Conservation (phyloP, 176 grass and related monocot genomes). For the Metroxylon sagu region DNA sequence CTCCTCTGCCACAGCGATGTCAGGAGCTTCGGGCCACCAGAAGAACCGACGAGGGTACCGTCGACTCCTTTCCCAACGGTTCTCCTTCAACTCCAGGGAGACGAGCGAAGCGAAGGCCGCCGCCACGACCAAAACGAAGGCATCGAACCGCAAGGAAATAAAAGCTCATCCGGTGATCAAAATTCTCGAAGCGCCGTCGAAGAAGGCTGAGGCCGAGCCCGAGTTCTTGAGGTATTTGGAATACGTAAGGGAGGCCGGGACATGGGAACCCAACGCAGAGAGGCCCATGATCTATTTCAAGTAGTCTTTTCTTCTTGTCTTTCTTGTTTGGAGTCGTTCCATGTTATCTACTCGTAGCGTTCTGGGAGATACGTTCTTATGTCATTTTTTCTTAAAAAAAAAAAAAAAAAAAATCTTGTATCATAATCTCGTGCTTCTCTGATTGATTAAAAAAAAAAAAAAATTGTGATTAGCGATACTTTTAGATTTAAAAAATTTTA, state of each 20-base stretch:
- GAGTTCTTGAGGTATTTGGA: slow-evolving; percentile 48
- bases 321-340: too few species aligned
- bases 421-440: too few species aligned
- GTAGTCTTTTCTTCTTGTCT: neutral
- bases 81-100: slow-evolving; percentile 19
- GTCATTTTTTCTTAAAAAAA: too few species aligned
- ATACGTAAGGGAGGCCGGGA: slow-evolving; percentile 35
- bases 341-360: too few species aligned
- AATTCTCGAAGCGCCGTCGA: slow-evolving; percentile 14
- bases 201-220: slow-evolving; percentile 16
- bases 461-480: too few species aligned
- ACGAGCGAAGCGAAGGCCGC: neutral
- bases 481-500: too few species aligned
- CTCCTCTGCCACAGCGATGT: slow-evolving; percentile 6
- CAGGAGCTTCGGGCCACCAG: neutral
- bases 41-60: slow-evolving; percentile 23
- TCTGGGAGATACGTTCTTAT: too few species aligned
- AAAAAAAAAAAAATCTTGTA: too few species aligned
- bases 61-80: slow-evolving; percentile 25
- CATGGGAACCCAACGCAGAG: slow-evolving; percentile 24
- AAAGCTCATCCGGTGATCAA: slow-evolving; percentile 25
- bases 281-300: slow-evolving; percentile 30
- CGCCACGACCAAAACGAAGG: slow-evolving; percentile 2
- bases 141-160: neutral
- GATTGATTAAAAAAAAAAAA: too few species aligned